Evolutionary conservation across 352 stramenopile species (phyloP).

Genomic region (Globisporangium parvum): DNA sequence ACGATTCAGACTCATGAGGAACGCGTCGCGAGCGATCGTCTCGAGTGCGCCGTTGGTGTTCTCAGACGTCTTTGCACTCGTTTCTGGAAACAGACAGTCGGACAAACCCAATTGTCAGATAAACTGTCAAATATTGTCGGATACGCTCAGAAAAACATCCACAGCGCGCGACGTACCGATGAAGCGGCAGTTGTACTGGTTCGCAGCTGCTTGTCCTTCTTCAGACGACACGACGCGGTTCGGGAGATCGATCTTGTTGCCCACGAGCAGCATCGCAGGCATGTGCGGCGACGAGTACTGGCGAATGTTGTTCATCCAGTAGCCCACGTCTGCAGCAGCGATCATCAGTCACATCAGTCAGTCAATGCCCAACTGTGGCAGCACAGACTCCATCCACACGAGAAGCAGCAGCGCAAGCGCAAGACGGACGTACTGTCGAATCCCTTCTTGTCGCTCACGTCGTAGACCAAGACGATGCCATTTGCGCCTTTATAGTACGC

Average conservation of each 20-base stretch:
- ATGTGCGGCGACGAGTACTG: slow-evolving; percentile 76
- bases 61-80: slow-evolving; percentile 84
- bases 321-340: slow-evolving; percentile 75
- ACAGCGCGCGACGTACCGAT: slow-evolving; percentile 64
- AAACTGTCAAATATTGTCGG: neutral
- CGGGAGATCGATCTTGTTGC: slow-evolving; percentile 91
- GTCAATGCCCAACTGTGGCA: neutral
- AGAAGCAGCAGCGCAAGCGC: neutral
- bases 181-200: slow-evolving; percentile 83
- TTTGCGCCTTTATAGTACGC: slow-evolving; percentile 93
- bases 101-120: neutral
- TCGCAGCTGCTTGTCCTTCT: slow-evolving; percentile 72
- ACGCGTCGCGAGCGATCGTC: slow-evolving; percentile 81
- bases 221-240: slow-evolving; percentile 76
- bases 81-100: slow-evolving; percentile 39
- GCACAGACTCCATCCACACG: neutral
- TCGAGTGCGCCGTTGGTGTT: slow-evolving; percentile 84
- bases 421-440: slow-evolving; percentile 86
- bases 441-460: slow-evolving; percentile 87
- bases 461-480: slow-evolving; percentile 92
- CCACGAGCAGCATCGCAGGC: slow-evolving; percentile 82
- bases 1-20: slow-evolving; percentile 85
- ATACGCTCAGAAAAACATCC: neutral
- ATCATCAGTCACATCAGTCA: slow-evolving; percentile 11
- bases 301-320: slow-evolving; percentile 96